A percentile compares a stretch with the other conserved stretches of the same genome.
Conservation (phyloP, 352 stramenopile genomes). For the Elongisporangium senticosum region DNA sequence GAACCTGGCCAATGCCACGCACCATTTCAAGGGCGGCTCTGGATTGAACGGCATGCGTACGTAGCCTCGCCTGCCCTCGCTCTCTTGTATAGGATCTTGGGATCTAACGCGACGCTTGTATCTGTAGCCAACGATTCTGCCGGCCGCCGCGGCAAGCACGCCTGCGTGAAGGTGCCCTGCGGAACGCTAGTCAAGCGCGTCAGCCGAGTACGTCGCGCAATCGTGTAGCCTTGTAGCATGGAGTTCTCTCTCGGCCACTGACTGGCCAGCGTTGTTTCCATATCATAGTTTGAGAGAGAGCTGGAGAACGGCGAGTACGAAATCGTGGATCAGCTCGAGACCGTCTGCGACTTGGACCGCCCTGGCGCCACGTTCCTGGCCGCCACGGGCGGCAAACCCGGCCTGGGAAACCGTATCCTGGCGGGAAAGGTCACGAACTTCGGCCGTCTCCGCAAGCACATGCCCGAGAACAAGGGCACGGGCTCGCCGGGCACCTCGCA, state of each 20-base stretch:
- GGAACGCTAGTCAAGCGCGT: conserved; percentile 87
- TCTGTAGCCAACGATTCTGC: conserved; percentile 68
- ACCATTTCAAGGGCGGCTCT: conserved; percentile 77
- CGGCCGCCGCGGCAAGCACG: conserved; percentile 73
- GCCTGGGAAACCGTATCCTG: conserved; percentile 82
- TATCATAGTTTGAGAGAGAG: conserved; percentile 56
- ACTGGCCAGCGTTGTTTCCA: neutral
- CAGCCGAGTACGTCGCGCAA: conserved; percentile 43
- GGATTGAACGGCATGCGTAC: conserved; percentile 83
- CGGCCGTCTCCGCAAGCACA: conserved; percentile 76
- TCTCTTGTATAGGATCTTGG: conserved; percentile 1
- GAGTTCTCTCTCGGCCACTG: neutral
- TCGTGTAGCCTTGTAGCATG: neutral
- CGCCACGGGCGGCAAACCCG: conserved; percentile 75
- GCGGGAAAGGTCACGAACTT: conserved; percentile 79
- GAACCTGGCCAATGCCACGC: conserved; percentile 78
- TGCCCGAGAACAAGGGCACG: conserved; percentile 68
- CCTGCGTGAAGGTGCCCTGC: conserved; percentile 75
- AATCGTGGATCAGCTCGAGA: conserved; percentile 76
- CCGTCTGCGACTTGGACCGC: conserved; percentile 73
- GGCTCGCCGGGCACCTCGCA: conserved; percentile 91
- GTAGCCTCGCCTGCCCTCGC: conserved; percentile 12
- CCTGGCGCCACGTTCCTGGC: conserved; percentile 64
- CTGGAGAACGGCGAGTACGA: conserved; percentile 72
- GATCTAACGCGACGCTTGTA: neutral